phyloP scores from a whole-genome alignment of 1,284 basidiomycete species.

The Cystobasidiaceae sp. region DNA sequence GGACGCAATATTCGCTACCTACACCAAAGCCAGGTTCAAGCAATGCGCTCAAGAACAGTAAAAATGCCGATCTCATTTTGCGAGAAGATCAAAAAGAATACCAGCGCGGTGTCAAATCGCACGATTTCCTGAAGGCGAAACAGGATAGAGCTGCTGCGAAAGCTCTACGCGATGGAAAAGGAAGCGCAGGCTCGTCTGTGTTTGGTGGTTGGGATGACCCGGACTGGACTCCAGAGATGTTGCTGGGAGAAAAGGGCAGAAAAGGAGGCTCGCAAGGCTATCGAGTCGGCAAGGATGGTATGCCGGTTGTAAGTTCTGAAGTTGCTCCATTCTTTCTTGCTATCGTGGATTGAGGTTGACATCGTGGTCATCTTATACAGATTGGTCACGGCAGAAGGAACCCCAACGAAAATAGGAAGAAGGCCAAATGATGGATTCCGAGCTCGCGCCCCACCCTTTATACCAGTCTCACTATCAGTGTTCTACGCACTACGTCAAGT shows the following conservation, averaged over 20 bases:
- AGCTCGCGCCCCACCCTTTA: not conserved
- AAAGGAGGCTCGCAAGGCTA: conserved; percentile 53
- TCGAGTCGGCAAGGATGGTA: conserved; percentile 35
- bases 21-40: conserved; percentile 78
- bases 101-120: conserved; percentile 69
- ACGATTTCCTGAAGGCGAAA: conserved; percentile 64
- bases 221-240: conserved; percentile 70
- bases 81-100: conserved; percentile 87
- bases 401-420: conserved; percentile 21
- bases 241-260: conserved; percentile 66
- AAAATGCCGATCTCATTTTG: conserved; percentile 60
- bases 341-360: conserved; percentile 15
- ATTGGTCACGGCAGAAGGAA: conserved; percentile 24
- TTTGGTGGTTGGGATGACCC: conserved; percentile 62
- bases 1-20: conserved; percentile 90
- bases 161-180: conserved; percentile 54
- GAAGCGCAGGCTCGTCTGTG: conserved; percentile 50
- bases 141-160: conserved; percentile 71
- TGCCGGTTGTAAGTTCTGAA: conserved; percentile 33
- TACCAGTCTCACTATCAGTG: no score
- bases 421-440: not conserved
- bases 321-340: conserved; percentile 22
- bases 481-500: no score
- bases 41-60: conserved; percentile 29
- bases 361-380: not conserved